phyloP scores from a whole-genome alignment of 805 yeast genomes.

The Ogataea trehaloabstinens region DNA sequence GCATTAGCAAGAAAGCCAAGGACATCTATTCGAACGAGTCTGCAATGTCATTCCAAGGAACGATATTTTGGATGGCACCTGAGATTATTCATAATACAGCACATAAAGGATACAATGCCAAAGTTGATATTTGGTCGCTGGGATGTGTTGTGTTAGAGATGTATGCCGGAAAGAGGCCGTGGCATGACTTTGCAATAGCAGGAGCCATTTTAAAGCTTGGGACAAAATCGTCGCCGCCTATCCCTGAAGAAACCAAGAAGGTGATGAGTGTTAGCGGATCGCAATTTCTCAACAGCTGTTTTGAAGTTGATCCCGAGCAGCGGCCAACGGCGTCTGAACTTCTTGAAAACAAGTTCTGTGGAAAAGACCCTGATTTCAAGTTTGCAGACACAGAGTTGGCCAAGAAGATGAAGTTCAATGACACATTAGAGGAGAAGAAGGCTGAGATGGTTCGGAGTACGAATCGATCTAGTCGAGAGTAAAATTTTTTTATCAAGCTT shows the following conservation, averaged over 20 bases:
- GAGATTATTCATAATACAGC: constrained; percentile 88
- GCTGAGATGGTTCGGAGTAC: constrained; percentile 26
- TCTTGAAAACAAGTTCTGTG: constrained; percentile 44
- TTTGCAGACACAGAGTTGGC: constrained; percentile 33
- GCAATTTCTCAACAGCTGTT: constrained; percentile 73
- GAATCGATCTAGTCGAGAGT: no score
- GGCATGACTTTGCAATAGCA: constrained; percentile 94
- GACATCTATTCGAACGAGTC: constrained; percentile 89
- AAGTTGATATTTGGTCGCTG: constrained; percentile 96
- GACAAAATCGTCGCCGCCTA: constrained; percentile 89
- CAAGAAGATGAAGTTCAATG: constrained; percentile 27
- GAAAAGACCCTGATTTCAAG: constrained; percentile 20
- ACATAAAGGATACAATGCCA: constrained; percentile 93
- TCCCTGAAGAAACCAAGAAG: constrained; percentile 81
- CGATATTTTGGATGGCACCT: constrained; percentile 99
- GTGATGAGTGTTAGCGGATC: constrained; percentile 63
- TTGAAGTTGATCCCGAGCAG: constrained; percentile 70
- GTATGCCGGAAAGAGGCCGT: constrained; percentile 97
- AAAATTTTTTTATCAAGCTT: not conserved
- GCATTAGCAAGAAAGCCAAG: constrained; percentile 82
- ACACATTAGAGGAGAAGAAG: constrained; percentile 24
- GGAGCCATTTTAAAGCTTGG: constrained; percentile 93
- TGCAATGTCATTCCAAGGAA: constrained; percentile 92
- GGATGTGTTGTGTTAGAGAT: constrained; percentile 97
- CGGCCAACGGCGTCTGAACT: constrained; percentile 84